Evolutionary conservation across 352 stramenopile species (phyloP), one percentile per base, ranked within the genome.

Genomic region (Globisporangium carolinianum): DNA sequence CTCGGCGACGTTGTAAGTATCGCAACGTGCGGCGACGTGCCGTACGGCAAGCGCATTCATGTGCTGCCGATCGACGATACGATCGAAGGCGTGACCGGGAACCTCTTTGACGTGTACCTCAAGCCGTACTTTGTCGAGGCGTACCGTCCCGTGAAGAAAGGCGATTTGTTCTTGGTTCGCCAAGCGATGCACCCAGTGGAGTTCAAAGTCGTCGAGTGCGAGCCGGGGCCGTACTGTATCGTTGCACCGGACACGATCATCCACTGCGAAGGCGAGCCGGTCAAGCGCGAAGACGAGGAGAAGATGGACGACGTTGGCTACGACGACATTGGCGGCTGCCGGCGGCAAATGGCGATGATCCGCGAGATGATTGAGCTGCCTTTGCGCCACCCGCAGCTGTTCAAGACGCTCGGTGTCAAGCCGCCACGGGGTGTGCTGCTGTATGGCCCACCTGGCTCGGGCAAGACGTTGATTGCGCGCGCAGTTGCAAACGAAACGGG

Each of bases 51-150:
- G 78, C 89, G 96, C 56, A 97, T 99, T 63, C 96, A 99, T 74
- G 95, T 99, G 64, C 83, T 99, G 5, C 97, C 97, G 6, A 83
- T 99, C 47, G 97, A 99, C 63, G 97, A 99, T 76, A 99, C 97
- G 17, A 99, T 99, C 57, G 97, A 99, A 72, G 97, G 97, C 55
- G 97, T 99, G n/a, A 98, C 95, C 17, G 97, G 97, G 54, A 99
- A 99, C 84, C 69, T 99, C 6, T 99, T 99, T 65, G 97, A 99
- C 69, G 97, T 99, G 43, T 99, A 99, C 78, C 81, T 99, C 53
- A 99, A 99, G 80, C 97, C 97, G 12, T 99, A 99, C 85, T 99
- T 99, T 68, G 79, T 99, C 46, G 97, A 99, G 71, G 96, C 97
- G 14, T 99, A 99, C 77, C 95, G 97, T 52, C 97, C 97, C 6